Conservation (phyloP, 805 yeast species). For the Torulaspora delbrueckii region DNA sequence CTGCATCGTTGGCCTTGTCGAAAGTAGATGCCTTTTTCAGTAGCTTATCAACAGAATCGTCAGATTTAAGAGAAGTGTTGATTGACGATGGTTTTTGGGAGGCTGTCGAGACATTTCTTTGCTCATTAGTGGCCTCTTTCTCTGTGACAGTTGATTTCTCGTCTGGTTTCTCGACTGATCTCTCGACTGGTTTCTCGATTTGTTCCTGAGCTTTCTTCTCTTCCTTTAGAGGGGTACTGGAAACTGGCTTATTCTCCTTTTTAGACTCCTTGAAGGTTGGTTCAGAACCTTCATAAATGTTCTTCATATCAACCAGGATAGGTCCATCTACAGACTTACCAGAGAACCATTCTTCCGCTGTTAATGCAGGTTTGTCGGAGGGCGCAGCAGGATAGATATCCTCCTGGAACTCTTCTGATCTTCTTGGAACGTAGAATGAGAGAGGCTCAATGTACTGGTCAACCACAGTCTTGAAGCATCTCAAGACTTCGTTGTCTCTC, state of each 20-base stretch:
- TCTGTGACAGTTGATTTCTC: conserved; percentile 15
- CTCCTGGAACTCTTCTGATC: conserved; percentile 85
- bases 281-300: conserved; percentile 69
- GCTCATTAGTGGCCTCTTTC: background rate
- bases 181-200: background rate
- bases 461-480: conserved; percentile 79
- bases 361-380: conserved; percentile 68
- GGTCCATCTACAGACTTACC: conserved; percentile 87
- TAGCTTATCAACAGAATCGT: conserved; percentile 28
- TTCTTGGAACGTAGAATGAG: conserved; percentile 89
- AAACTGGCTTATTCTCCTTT: conserved; percentile 35
- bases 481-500: conserved; percentile 77
- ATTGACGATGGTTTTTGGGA: conserved; percentile 13
- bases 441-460: conserved; percentile 85
- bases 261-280: conserved; percentile 42
- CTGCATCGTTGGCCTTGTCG: conserved; percentile 32
- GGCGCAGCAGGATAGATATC: conserved; percentile 93
- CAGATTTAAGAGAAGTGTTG: conserved; percentile 24
- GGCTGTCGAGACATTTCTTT: background rate
- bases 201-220: background rate
- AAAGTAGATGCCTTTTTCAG: conserved; percentile 29
- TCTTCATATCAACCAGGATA: conserved; percentile 65
- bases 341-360: conserved; percentile 70
- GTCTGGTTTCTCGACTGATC: background rate
- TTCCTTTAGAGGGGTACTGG: conserved; percentile 23